A percentile compares a stretch with the other conserved stretches of the same genome.
Conservation (phyloP, 2,329 filamentous ascomycete species). For the Colletotrichum sp. region DNA sequence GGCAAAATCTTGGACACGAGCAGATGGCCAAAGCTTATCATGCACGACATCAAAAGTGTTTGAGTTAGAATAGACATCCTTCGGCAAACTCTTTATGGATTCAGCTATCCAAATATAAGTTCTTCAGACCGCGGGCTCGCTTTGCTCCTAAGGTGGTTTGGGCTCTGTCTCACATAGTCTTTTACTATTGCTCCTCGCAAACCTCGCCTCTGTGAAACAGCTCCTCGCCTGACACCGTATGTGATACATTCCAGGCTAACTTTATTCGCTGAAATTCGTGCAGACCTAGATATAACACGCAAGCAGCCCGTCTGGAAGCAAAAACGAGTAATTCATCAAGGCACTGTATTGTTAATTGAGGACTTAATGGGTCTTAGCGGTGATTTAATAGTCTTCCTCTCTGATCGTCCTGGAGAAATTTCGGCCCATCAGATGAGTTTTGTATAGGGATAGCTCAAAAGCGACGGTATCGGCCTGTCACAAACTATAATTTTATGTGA, state of each 20-base stretch:
- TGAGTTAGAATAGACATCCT: background rate
- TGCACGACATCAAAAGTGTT: background rate
- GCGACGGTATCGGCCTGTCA: background rate
- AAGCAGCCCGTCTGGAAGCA: background rate
- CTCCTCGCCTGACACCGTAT: background rate
- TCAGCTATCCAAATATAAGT: background rate
- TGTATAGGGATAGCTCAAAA: background rate
- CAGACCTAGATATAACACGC: background rate
- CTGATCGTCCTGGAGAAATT: too few species aligned
- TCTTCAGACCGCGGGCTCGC: background rate
- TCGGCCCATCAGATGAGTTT: background rate
- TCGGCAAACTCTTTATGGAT: background rate
- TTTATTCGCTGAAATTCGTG: background rate
- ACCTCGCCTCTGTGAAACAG: background rate
- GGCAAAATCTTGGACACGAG: background rate
- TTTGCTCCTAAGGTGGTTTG: rapidly evolving
- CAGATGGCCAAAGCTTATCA: background rate
- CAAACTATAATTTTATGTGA: rapidly evolving
- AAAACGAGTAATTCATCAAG: too few species aligned
- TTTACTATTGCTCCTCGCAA: background rate
- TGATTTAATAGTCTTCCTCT: background rate
- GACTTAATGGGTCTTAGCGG: background rate
- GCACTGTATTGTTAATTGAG: background rate
- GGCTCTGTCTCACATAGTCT: background rate
- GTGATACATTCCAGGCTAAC: background rate